These are phyloP conservation scores for Neoboletus brunneissimus DNA, from an alignment of 768 basidiomycete species.

Conservation along the genomic window DNA sequence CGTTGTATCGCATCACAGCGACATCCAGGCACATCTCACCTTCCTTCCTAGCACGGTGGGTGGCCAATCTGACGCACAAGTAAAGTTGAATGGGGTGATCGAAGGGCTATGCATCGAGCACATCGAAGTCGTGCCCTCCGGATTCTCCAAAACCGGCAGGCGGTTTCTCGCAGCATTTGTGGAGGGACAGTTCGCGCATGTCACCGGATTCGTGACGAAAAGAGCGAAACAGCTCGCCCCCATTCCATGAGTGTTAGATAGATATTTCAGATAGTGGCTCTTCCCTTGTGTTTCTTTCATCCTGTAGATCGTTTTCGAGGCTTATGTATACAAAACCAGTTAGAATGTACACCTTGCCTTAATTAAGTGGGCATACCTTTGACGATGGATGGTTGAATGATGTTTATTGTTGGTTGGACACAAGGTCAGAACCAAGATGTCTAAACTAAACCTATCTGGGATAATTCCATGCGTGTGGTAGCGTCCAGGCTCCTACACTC, in stretches of 20 bases:
- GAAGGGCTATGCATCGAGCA: neutral
- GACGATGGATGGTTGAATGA: too few species aligned
- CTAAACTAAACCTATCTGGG: too few species aligned
- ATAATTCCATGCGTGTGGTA: too few species aligned
- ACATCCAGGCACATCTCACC: neutral
- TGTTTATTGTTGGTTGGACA: too few species aligned
- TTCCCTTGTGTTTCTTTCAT: neutral
- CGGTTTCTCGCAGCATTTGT: neutral
- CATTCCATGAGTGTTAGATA: neutral
- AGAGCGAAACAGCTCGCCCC: neutral
- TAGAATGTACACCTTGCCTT: neutral
- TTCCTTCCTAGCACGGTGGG: neutral
- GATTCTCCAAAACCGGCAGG: neutral
- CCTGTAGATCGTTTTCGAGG: neutral
- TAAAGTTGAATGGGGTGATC: neutral
- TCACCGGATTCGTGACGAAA: neutral
- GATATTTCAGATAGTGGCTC: neutral
- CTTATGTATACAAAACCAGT: neutral
- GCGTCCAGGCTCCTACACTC: too few species aligned
- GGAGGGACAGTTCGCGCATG: neutral
- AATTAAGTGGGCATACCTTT: neutral
- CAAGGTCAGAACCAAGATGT: too few species aligned
- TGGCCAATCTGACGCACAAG: neutral
- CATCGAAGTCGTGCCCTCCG: neutral
- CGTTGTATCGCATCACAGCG: neutral